Conservation (phyloP, 2,329 filamentous ascomycete species). For the Hirsutella rhossiliensis region DNA sequence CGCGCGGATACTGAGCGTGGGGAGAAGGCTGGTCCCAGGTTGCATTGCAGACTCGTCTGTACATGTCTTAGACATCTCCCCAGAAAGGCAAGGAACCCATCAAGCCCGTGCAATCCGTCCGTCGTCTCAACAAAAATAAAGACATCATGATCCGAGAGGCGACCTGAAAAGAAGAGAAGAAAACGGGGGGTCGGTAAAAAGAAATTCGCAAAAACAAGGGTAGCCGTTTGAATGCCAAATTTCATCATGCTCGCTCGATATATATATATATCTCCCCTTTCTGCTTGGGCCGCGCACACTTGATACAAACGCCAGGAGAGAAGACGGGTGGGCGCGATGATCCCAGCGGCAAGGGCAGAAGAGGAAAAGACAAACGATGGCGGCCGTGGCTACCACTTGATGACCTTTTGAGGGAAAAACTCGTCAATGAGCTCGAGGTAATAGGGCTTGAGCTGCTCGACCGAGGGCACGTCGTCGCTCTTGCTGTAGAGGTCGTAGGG, state of each 20-base stretch:
- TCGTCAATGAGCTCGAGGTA: conserved; percentile 30
- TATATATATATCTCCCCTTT: not conserved
- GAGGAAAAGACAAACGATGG: not conserved
- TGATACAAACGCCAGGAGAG: not conserved
- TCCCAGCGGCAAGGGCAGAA: not conserved
- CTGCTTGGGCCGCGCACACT: not conserved
- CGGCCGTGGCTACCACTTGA: conserved; percentile 21
- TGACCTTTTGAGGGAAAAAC: conserved; percentile 26
- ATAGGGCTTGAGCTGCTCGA: conserved; percentile 58
- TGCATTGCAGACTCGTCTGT: no score
- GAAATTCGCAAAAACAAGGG: not conserved
- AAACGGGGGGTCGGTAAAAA: not conserved
- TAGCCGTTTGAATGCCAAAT: not conserved
- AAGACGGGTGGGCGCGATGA: not conserved
- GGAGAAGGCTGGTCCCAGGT: no score
- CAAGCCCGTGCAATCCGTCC: no score
- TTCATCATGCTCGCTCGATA: not conserved
- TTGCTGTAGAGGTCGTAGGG: conserved; percentile 90
- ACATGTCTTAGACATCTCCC: no score
- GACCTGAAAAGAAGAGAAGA: no score
- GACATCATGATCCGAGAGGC: no score
- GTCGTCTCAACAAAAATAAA: no score
- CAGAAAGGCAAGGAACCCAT: no score
- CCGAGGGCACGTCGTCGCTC: conserved; percentile 67
- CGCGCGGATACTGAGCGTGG: no score